Evolutionary conservation across 164 flowering plant genomes (phyloP).

Genomic region (Echeveria elegans): DNA sequence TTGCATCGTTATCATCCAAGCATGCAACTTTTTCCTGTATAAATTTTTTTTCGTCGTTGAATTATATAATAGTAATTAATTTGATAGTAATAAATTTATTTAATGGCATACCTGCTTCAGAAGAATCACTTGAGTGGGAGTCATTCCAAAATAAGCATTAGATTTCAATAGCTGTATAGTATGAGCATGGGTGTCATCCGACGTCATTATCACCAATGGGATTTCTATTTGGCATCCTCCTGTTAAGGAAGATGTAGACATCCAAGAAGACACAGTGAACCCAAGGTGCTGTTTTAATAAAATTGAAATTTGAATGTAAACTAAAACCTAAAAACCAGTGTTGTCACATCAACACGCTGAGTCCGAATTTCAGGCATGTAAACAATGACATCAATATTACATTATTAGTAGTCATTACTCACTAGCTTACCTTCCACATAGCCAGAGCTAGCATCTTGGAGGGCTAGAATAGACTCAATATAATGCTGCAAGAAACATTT

Average conservation of each 20-base stretch:
- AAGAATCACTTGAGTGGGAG: constrained; percentile 70
- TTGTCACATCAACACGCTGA: background rate
- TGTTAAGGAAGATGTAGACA: constrained; percentile 9
- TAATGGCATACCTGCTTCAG: constrained; percentile 72
- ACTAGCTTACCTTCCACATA: constrained; percentile 35
- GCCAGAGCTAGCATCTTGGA: constrained; percentile 67
- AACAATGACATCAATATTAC: background rate
- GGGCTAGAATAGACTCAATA: constrained; percentile 74
- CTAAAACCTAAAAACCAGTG: background rate
- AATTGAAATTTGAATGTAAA: background rate
- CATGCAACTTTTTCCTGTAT: constrained; percentile 97
- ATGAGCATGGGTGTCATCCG: constrained; percentile 89
- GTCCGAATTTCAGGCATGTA: background rate
- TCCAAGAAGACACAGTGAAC: background rate
- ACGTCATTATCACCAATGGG: constrained; percentile 94
- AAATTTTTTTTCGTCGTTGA: background rate
- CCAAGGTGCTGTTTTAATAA: background rate
- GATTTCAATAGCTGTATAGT: constrained; percentile 63
- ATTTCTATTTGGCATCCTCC: constrained; percentile 46
- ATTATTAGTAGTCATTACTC: background rate
- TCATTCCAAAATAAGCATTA: constrained; percentile 93
- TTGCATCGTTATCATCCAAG: constrained; percentile 88
- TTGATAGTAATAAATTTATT: background rate
- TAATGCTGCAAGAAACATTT: constrained; percentile 81
- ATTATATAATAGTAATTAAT: background rate